These are phyloP conservation scores for Gossypium herbaceum DNA, from an alignment of 345 rosid genomes.

Conservation along the genomic window DNA sequence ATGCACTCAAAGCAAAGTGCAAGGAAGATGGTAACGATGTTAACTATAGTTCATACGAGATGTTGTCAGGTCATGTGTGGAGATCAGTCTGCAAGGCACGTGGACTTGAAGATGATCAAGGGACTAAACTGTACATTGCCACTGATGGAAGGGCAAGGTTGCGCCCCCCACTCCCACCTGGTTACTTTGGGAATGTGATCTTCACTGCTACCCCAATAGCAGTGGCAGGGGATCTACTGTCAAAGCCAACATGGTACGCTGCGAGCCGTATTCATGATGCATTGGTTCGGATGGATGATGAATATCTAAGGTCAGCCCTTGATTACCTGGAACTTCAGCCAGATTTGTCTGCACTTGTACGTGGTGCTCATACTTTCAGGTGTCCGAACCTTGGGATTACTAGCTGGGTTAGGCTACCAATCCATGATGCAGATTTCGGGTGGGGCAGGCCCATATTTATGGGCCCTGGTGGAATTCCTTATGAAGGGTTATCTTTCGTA, in stretches of 20 bases:
- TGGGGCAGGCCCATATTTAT: slow-evolving; percentile 92
- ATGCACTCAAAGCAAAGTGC: slow-evolving; percentile 69
- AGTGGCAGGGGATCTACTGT: slow-evolving; percentile 54
- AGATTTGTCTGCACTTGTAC: slow-evolving; percentile 67
- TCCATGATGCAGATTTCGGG: slow-evolving; percentile 88
- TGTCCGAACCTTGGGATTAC: slow-evolving; percentile 91
- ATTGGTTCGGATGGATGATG: slow-evolving; percentile 73
- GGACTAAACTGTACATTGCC: slow-evolving; percentile 72
- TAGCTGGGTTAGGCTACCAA: slow-evolving; percentile 82
- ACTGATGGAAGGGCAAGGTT: slow-evolving; percentile 86
- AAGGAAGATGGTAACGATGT: slow-evolving; percentile 68
- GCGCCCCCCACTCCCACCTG: slow-evolving; percentile 71
- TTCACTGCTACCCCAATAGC: slow-evolving; percentile 90
- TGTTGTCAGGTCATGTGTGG: slow-evolving; percentile 97
- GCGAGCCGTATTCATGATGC: slow-evolving; percentile 76
- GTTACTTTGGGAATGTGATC: slow-evolving; percentile 90
- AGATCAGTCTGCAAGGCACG: slow-evolving; percentile 69
- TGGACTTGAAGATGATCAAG: slow-evolving; percentile 60
- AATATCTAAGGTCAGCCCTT: slow-evolving; percentile 86
- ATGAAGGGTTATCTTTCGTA: slow-evolving; percentile 73
- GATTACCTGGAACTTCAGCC: slow-evolving; percentile 91
- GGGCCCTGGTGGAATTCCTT: slow-evolving; percentile 90
- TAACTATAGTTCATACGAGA: slow-evolving; percentile 77
- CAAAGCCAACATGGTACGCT: slow-evolving; percentile 85
- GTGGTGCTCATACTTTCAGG: slow-evolving; percentile 75